These are phyloP conservation scores for Juncus inflexus DNA, from an alignment of 176 grass and related monocot species.

Conservation along the genomic window DNA sequence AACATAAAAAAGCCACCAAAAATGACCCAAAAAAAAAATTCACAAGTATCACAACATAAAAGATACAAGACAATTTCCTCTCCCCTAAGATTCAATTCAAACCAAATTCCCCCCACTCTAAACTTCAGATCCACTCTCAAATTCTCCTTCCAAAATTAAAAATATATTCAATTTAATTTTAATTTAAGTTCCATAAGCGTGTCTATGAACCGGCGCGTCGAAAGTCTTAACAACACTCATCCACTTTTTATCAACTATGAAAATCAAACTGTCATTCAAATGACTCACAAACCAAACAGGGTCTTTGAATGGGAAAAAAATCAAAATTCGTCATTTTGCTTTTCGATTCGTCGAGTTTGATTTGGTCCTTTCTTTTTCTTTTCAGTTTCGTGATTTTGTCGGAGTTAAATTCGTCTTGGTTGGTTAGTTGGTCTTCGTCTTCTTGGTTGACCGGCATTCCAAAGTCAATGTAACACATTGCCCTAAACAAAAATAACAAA, in stretches of 20 bases:
- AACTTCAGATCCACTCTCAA: too few species aligned
- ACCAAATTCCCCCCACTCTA: not conserved
- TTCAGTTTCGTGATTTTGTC: conserved; percentile 32
- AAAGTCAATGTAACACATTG: conserved; percentile 95
- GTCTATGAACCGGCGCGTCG: conserved; percentile 40
- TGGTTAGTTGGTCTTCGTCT: conserved; percentile 1
- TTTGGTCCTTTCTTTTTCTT: conserved; percentile 41
- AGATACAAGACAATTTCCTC: conserved; percentile 21
- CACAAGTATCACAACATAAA: not conserved
- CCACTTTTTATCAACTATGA: conserved; percentile 85
- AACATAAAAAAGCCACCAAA: too few species aligned
- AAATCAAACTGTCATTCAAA: conserved; percentile 56
- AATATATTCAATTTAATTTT: too few species aligned
- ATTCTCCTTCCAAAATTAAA: too few species aligned
- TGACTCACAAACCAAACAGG: conserved; percentile 72
- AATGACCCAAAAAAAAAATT: too few species aligned
- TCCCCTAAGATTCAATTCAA: not conserved
- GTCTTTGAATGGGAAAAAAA: conserved; percentile 56
- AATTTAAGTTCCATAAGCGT: too few species aligned
- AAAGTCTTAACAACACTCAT: conserved; percentile 70
- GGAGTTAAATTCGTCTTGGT: not conserved
- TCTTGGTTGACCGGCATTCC: conserved; percentile 46
- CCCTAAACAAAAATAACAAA: conserved; percentile 31
- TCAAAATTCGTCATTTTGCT: conserved; percentile 55
- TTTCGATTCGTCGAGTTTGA: conserved; percentile 35